Conservation (phyloP, 2,329 filamentous ascomycete species). For the Fusarium citri region DNA sequence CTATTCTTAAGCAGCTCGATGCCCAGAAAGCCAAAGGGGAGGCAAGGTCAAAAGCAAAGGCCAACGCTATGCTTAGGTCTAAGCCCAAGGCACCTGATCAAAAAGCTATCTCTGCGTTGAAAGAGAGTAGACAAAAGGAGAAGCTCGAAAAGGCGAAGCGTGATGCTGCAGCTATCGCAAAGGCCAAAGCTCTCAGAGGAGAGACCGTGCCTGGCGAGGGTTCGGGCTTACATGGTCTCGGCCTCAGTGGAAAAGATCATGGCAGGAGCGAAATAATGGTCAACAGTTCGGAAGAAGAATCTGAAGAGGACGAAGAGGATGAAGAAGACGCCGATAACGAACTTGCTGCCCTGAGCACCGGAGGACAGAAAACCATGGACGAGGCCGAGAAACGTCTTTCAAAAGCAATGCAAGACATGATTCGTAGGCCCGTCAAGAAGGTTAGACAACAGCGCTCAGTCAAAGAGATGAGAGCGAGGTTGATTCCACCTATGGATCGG, state of each 20-base stretch:
- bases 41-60: slow-evolving; percentile 47
- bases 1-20: slow-evolving; percentile 60
- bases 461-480: slow-evolving; percentile 92
- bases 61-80: slow-evolving; percentile 46
- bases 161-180: slow-evolving; percentile 78
- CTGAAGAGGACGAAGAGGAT: slow-evolving; percentile 73
- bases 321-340: slow-evolving; percentile 64
- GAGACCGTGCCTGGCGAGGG: slow-evolving; percentile 71
- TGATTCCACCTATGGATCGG: slow-evolving; percentile 87
- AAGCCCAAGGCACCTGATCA: slow-evolving; percentile 50
- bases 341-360: slow-evolving; percentile 61
- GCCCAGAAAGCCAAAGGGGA: slow-evolving; percentile 51
- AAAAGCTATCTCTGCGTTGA: slow-evolving; percentile 62
- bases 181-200: slow-evolving; percentile 64
- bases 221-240: slow-evolving; percentile 78
- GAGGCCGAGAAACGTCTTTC: slow-evolving; percentile 60
- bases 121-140: slow-evolving; percentile 78
- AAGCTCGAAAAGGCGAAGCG: slow-evolving; percentile 79
- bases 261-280: slow-evolving; percentile 92
- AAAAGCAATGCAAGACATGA: slow-evolving; percentile 64
- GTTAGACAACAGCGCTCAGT: slow-evolving; percentile 81
- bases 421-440: slow-evolving; percentile 84
- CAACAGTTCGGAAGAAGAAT: slow-evolving; percentile 80
- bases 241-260: slow-evolving; percentile 83
- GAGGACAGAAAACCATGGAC: slow-evolving; percentile 61